phyloP scores from a whole-genome alignment of 169 alveolate genomes.

The Cryptosporidium andersoni region DNA sequence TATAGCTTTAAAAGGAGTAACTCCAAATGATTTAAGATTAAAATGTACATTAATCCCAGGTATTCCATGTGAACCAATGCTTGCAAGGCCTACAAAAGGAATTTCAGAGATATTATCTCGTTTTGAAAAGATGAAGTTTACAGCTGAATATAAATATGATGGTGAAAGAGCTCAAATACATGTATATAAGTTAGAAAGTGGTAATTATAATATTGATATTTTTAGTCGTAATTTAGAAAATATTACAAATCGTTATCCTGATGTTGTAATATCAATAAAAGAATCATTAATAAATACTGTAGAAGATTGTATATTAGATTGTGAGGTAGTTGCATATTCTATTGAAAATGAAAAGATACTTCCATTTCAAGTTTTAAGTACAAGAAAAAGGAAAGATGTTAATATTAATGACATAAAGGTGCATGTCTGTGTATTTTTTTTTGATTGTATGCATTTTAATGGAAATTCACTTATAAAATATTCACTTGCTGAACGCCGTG shows the following conservation, averaged over 20 bases:
- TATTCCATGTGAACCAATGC: constrained; percentile 98
- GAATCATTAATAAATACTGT: constrained; percentile 70
- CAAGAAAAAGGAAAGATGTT: constrained; percentile 94
- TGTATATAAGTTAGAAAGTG: constrained; percentile 74
- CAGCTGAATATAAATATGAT: constrained; percentile 98
- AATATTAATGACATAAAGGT: constrained; percentile 82
- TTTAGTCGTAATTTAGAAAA: constrained; percentile 95
- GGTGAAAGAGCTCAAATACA: constrained; percentile 97
- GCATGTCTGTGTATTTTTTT: constrained; percentile 85
- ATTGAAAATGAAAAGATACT: constrained; percentile 86
- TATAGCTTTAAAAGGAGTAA: constrained; percentile 83
- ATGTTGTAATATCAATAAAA: constrained; percentile 81
- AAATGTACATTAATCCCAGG: constrained; percentile 94
- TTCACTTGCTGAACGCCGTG: constrained; percentile 84
- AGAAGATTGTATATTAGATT: constrained; percentile 90
- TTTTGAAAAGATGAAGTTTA: constrained; percentile 90
- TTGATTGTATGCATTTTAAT: constrained; percentile 87
- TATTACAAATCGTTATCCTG: constrained; percentile 91
- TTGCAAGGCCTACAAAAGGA: constrained; percentile 97
- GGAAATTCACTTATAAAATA: constrained; percentile 80
- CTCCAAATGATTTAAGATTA: constrained; percentile 79
- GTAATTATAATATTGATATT: constrained; percentile 77
- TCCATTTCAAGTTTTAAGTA: constrained; percentile 94
- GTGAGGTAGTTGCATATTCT: constrained; percentile 98
- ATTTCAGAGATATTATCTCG: constrained; percentile 81